Percentiles rank a stretch among this genome's conserved stretches.
These are phyloP conservation scores for Eimeria acervulina DNA, from an alignment of 169 alveolate species.

Conservation along the genomic window DNA sequence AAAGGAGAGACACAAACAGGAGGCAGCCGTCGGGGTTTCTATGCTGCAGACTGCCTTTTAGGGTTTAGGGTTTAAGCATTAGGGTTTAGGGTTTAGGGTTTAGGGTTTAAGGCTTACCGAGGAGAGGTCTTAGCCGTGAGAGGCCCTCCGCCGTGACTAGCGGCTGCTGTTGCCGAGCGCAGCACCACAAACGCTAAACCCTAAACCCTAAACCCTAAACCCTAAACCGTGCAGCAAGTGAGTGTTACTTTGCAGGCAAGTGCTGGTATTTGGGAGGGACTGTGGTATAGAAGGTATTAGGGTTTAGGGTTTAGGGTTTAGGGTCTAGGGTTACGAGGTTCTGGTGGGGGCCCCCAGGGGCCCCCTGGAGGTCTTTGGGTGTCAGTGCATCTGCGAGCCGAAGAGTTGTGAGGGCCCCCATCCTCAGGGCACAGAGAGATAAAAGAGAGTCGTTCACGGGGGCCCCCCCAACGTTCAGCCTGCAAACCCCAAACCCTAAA, in stretches of 20 bases:
- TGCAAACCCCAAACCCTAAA: constrained; percentile 9
- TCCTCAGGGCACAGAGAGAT: constrained; percentile 19
- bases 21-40: neutral
- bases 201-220: constrained; percentile 30
- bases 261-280: neutral
- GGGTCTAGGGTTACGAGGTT: constrained; percentile 31
- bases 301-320: constrained; percentile 33
- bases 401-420: constrained; percentile 48
- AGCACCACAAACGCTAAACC: constrained; percentile 23
- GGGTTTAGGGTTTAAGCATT: too few species aligned
- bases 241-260: too few species aligned
- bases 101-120: constrained; percentile 39
- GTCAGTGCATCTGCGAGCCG: neutral
- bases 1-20: neutral
- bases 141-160: constrained; percentile 52
- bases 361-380: constrained; percentile 18
- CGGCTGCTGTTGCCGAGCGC: constrained; percentile 20
- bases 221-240: neutral
- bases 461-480: constrained; percentile 53
- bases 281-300: neutral
- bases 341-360: constrained; percentile 53
- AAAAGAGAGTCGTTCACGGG: constrained; percentile 30
- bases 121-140: constrained; percentile 35
- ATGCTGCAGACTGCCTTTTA: neutral
- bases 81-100: constrained; percentile 33